Percentiles rank a stretch among this genome's conserved stretches.
Evolutionary conservation across 1,284 basidiomycete genomes (phyloP).

Genomic region (Moesziomyces antarcticus): DNA sequence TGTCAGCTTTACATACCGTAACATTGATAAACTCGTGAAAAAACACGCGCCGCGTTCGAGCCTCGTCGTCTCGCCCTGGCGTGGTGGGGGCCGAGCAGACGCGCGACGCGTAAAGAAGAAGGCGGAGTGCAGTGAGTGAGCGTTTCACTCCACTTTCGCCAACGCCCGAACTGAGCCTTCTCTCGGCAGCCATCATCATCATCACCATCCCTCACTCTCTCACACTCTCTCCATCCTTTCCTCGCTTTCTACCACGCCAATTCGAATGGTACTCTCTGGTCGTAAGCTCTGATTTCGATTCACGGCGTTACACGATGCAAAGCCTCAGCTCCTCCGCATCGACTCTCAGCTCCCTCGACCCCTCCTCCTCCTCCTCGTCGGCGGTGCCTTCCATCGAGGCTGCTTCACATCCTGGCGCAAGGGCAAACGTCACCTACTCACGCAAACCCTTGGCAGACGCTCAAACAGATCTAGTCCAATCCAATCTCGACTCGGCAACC

Average conservation of each 20-base stretch:
- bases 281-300: too few species aligned
- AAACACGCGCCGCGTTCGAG: too few species aligned
- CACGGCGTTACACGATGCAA: slow-evolving; percentile 18
- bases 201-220: neutral
- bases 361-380: slow-evolving; percentile 16
- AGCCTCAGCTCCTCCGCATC: slow-evolving; percentile 8
- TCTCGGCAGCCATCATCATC: neutral
- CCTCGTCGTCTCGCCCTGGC: too few species aligned
- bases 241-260: neutral
- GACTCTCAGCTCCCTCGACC: slow-evolving; percentile 35
- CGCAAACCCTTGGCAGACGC: slow-evolving; percentile 19
- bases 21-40: too few species aligned
- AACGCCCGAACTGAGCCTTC: slow-evolving; percentile 3
- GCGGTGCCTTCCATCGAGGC: slow-evolving; percentile 28
- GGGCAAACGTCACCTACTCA: slow-evolving; percentile 41
- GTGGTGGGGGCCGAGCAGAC: too few species aligned
- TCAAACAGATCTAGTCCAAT: neutral
- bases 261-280: too few species aligned
- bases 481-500: slow-evolving; percentile 1
- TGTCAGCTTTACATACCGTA: too few species aligned
- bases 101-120: slow-evolving; percentile 1
- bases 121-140: neutral
- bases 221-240: neutral
- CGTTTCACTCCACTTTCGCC: neutral
- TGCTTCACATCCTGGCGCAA: slow-evolving; percentile 8